Conservation (phyloP, 2,329 filamentous ascomycete species). For the Lasiodiplodia hormozganensis region DNA sequence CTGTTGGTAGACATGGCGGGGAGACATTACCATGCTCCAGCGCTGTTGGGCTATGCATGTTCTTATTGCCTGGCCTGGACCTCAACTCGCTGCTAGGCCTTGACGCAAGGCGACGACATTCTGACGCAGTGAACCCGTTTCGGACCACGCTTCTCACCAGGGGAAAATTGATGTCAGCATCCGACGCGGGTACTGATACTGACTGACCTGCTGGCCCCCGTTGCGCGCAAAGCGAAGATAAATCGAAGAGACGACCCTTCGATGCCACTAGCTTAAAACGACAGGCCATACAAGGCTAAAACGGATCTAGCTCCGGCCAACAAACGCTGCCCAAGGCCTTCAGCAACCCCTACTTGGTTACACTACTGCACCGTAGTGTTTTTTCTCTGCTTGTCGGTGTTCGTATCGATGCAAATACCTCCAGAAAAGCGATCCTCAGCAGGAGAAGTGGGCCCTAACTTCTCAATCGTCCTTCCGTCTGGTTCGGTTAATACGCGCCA, state of each 20-base stretch:
- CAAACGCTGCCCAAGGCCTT: background rate
- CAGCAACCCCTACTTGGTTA: background rate
- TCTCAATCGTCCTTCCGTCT: background rate
- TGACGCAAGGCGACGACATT: background rate
- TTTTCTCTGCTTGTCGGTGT: background rate
- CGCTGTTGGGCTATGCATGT: background rate
- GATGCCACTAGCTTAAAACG: background rate
- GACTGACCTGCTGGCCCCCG: background rate
- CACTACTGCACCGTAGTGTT: background rate
- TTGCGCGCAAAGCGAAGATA: background rate
- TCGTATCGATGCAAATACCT: background rate
- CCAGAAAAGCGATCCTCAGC: background rate
- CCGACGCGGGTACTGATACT: background rate
- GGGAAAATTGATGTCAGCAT: background rate
- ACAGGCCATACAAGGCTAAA: background rate
- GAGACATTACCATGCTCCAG: background rate
- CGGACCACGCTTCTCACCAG: background rate
- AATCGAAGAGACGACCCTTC: background rate
- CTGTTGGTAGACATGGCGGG: background rate
- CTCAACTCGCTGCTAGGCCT: background rate
- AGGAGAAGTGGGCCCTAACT: background rate
- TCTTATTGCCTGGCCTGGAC: background rate
- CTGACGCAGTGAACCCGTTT: background rate
- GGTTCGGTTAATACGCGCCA: background rate
- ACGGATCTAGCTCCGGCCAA: background rate